These are phyloP conservation scores for Annulohypoxylon truncatum DNA, from an alignment of 2,329 filamentous ascomycete genomes.

Conservation along the genomic window DNA sequence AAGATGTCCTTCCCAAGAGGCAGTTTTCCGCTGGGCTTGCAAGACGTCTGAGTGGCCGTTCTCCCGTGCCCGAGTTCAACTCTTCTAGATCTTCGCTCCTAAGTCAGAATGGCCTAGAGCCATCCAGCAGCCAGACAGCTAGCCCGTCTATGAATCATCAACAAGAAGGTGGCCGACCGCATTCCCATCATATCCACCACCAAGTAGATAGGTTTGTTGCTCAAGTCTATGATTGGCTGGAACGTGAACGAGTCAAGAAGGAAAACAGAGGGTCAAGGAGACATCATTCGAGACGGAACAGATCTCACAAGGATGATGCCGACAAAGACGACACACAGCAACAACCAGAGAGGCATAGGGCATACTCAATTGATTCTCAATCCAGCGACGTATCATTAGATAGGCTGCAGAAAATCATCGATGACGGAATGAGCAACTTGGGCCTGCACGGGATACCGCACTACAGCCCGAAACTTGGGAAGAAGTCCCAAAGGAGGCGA, in stretches of 20 bases:
- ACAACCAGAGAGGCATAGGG: constrained; percentile 46
- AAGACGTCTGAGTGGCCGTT: constrained; percentile 59
- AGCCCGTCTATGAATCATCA: constrained; percentile 45
- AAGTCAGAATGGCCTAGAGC: constrained; percentile 54
- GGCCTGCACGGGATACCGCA: constrained; percentile 61
- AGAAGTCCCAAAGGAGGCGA: constrained; percentile 54
- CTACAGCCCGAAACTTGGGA: constrained; percentile 57
- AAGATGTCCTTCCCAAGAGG: constrained; percentile 55
- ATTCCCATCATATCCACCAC: constrained; percentile 51
- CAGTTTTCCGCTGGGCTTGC: constrained; percentile 59
- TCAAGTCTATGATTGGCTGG: constrained; percentile 85
- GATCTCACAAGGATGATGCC: constrained; percentile 53
- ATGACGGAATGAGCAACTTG: constrained; percentile 70
- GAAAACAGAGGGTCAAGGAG: constrained; percentile 64
- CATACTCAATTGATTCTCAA: constrained; percentile 72
- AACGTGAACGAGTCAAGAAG: constrained; percentile 79
- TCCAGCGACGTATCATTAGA: constrained; percentile 80
- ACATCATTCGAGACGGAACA: constrained; percentile 54
- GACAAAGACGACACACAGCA: constrained; percentile 33
- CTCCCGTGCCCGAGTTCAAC: constrained; percentile 50
- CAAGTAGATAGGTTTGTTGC: constrained; percentile 67
- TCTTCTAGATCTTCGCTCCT: constrained; percentile 60
- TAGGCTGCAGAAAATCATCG: constrained; percentile 81
- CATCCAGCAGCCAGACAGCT: constrained; percentile 42
- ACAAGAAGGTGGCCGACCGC: constrained; percentile 46